Percentiles rank a stretch among this genome's conserved stretches.
These are phyloP conservation scores for Leccinellum rugosiceps DNA, from an alignment of 768 basidiomycete species.

Conservation along the genomic window DNA sequence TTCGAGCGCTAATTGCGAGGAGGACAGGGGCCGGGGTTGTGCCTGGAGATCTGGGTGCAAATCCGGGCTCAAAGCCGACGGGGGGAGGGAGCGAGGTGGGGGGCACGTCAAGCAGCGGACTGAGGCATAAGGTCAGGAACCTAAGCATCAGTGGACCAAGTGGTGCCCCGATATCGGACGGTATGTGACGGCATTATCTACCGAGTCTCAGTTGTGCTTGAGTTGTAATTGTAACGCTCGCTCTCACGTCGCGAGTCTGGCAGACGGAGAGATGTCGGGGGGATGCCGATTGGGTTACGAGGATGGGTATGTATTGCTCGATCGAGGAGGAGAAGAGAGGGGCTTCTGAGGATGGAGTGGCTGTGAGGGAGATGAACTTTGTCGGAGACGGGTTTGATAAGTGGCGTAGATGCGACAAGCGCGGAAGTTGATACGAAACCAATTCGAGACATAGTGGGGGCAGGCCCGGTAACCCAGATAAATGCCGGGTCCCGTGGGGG, in stretches of 20 bases:
- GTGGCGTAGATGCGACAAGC: slow-evolving; percentile 34
- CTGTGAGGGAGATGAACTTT: slow-evolving; percentile 18
- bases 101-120: slow-evolving; percentile 32
- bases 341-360: background rate
- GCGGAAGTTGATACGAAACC: slow-evolving; percentile 27
- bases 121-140: slow-evolving; percentile 48
- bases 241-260: slow-evolving; percentile 20
- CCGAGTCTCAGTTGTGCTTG: background rate
- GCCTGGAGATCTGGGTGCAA: slow-evolving; percentile 42
- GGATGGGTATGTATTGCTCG: background rate
- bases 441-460: slow-evolving; percentile 26
- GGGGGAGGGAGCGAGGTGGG: slow-evolving; percentile 15
- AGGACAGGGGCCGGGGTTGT: slow-evolving; percentile 51
- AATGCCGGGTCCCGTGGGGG: slow-evolving; percentile 8
- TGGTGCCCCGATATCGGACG: slow-evolving; percentile 23
- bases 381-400: slow-evolving; percentile 26
- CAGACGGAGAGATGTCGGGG: slow-evolving; percentile 6
- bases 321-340: too few relatives aligned
- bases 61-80: slow-evolving; percentile 8
- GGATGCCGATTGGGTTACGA: background rate
- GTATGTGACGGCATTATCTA: slow-evolving; percentile 23
- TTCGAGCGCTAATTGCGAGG: slow-evolving; percentile 85
- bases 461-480: slow-evolving; percentile 5
- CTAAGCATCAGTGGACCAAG: slow-evolving; percentile 41
- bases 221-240: slow-evolving; percentile 15